These are phyloP conservation scores for Eremomyces bilateralis DNA, from an alignment of 495 filamentous ascomycete genomes.

Conservation along the genomic window DNA sequence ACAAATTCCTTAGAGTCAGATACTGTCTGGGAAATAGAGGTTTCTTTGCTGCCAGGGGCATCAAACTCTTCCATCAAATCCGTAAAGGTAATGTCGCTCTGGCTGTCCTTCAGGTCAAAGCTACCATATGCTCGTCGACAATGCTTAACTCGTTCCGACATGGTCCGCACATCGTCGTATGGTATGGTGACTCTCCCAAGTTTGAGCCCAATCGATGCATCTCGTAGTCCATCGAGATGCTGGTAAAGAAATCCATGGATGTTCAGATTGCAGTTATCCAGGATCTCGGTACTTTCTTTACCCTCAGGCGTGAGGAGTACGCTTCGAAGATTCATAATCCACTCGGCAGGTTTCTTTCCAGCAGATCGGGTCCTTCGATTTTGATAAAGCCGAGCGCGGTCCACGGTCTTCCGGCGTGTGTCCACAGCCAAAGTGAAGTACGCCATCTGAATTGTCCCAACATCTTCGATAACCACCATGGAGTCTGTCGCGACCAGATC, in stretches of 20 bases:
- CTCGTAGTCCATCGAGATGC: constrained; percentile 65
- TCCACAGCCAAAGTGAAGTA: constrained; percentile 72
- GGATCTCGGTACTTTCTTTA: constrained; percentile 61
- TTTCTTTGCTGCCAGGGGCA: constrained; percentile 46
- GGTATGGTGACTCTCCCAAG: constrained; percentile 76
- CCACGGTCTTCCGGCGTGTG: constrained; percentile 74
- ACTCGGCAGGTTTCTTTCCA: constrained; percentile 71
- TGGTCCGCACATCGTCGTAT: constrained; percentile 60
- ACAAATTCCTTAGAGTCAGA: constrained; percentile 87
- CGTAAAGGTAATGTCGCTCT: constrained; percentile 39
- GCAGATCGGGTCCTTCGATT: constrained; percentile 49
- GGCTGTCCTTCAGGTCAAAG: constrained; percentile 5
- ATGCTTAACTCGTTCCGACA: constrained; percentile 29
- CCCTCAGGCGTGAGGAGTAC: constrained; percentile 74
- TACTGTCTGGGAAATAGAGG: constrained; percentile 60
- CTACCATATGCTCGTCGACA: constrained; percentile 15
- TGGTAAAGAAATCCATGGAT: constrained; percentile 85
- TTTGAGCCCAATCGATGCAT: constrained; percentile 77
- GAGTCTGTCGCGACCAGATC: constrained; percentile 76
- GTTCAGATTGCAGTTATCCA: constrained; percentile 75
- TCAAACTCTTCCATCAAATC: constrained; percentile 64
- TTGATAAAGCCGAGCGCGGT: constrained; percentile 75
- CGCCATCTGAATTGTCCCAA: constrained; percentile 68
- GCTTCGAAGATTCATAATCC: constrained; percentile 71
- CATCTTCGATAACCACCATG: constrained; percentile 47